Base-by-base conservation (phyloP, 2,329 filamentous ascomycete species). In the Achaetomium macrosporum region DNA sequence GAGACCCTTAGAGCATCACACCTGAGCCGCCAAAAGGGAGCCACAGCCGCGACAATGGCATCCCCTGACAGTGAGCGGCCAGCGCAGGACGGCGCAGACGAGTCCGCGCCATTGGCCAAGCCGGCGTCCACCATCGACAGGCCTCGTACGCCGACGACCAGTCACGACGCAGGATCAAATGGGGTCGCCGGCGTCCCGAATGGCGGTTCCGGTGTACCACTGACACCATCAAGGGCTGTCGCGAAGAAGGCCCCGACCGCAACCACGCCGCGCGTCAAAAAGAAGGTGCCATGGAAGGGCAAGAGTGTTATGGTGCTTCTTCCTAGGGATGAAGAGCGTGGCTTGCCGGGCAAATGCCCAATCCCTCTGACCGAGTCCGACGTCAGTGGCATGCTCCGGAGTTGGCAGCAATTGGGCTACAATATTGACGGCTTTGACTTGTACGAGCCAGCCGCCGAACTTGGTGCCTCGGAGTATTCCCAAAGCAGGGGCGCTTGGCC, bases 401-500 rank as follows among this genome's bases (percentile, higher is more conserved):
- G 78, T 4, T 89, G 87, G 77, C 76, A 86, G 64, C 75, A 85
- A 60, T 72, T 84, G 35, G 88, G 88, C 10, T 90, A 89, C 64
- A 77, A 82, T 61, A 79, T 79, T 13, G 71, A 75, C 30, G 87
- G 87, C 0, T 90, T 89, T 64, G 84, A 87, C 59, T 68, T 88
- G 46, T 74, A 80, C 52, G 72, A 71, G n/a, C 71, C 76, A 16
- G 69, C 67, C 3, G 66, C 64, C 29, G 65, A 69, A 29, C 64
- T 69, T 5, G 65, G 72, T 2, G 63, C 66, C 5, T 69, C 69
- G 4, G 69, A 69, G 45, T 70, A 76, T 42, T 77, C 78, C 3
- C 86, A 88, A 67, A 90, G 85, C 62, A 78, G 84, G 57, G 75
- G 76, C 41, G 75, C 83, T 31, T 92, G 84, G 81, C 88, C 88